Conservation (phyloP, 1,139 yeast genomes). For the Suhomyces choctaworum region DNA sequence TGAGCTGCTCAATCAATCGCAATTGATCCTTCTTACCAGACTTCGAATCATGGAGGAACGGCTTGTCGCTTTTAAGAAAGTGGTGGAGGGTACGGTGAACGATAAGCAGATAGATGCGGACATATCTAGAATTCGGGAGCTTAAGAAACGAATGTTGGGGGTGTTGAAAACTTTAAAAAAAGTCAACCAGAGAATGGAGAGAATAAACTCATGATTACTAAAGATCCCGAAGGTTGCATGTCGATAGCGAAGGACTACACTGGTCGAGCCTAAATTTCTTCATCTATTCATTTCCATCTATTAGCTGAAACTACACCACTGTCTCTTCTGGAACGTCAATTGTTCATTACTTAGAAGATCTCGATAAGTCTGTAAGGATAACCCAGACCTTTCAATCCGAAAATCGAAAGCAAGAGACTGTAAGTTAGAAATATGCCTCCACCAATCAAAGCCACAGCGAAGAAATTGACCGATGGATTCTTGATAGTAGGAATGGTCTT, state of each 20-base stretch:
- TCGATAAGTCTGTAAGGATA: constrained; percentile 58
- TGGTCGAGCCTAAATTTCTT: too few species aligned
- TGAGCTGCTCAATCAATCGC: constrained; percentile 57
- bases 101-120: constrained; percentile 22
- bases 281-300: too few species aligned
- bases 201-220: background rate
- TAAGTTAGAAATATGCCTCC: constrained; percentile 49
- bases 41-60: constrained; percentile 44
- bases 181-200: constrained; percentile 35
- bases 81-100: constrained; percentile 15
- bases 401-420: constrained; percentile 55
- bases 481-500: constrained; percentile 49
- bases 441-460: constrained; percentile 44
- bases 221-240: too few species aligned
- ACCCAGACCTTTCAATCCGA: constrained; percentile 57
- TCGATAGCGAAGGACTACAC: too few species aligned
- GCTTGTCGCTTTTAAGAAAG: constrained; percentile 27
- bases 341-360: constrained; percentile 17
- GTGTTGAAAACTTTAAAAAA: constrained; percentile 32
- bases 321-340: background rate
- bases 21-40: constrained; percentile 52
- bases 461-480: constrained; percentile 41
- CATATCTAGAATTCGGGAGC: constrained; percentile 31
- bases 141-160: constrained; percentile 36
- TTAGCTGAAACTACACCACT: too few species aligned